Evolutionary conservation across 768 basidiomycete species (phyloP).

Genomic region (Phlebiopsis flavidoalba): DNA sequence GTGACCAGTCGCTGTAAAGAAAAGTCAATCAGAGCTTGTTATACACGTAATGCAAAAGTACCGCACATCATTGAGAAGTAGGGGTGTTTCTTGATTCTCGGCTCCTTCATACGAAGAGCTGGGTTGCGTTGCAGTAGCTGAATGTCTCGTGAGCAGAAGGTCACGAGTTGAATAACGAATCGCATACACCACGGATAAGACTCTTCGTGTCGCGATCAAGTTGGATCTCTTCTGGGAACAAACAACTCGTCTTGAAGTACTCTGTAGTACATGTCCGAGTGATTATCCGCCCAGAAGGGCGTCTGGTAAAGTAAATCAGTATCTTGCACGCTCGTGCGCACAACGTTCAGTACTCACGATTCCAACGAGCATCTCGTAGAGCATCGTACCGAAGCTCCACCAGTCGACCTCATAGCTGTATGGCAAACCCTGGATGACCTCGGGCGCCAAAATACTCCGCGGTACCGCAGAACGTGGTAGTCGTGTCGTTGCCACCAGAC

Average conservation of each 20-base stretch:
- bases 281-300: constrained; percentile 89
- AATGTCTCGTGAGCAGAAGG: background rate
- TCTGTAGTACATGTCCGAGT: constrained; percentile 91
- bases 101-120: constrained; percentile 84
- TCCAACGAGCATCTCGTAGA: constrained; percentile 95
- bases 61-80: constrained; percentile 94
- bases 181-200: constrained; percentile 85
- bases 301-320: constrained; percentile 45
- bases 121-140: constrained; percentile 94
- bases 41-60: background rate
- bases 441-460: constrained; percentile 95
- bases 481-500: constrained; percentile 59
- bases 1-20: constrained; percentile 76
- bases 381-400: constrained; percentile 98
- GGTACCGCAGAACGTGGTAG: constrained; percentile 91
- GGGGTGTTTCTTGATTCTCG: constrained; percentile 88
- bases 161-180: background rate
- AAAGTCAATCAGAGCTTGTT: constrained; percentile 7
- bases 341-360: constrained; percentile 57
- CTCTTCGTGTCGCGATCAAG: constrained; percentile 95
- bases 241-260: constrained; percentile 87
- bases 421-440: constrained; percentile 87
- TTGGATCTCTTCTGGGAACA: constrained; percentile 86
- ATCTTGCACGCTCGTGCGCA: constrained; percentile 9
- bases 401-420: constrained; percentile 96